A percentile compares a stretch with the other conserved stretches of the same genome.
These are phyloP conservation scores for Aspergillus pseudoglaucus DNA, from an alignment of 2,329 filamentous ascomycete genomes.

Conservation along the genomic window DNA sequence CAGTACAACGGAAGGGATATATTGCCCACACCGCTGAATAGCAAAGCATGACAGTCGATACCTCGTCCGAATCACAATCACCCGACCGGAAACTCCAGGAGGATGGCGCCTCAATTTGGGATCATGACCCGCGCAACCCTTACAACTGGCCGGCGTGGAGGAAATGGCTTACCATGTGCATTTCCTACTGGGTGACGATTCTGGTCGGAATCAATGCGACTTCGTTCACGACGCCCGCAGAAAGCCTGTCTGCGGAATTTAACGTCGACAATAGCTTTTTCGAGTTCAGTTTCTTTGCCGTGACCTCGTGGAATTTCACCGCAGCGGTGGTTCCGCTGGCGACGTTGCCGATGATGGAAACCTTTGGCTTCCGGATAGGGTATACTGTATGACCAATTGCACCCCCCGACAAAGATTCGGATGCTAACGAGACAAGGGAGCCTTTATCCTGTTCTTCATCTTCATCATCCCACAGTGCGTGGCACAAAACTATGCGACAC, in stretches of 20 bases:
- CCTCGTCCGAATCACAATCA: not conserved
- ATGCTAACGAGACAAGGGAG: not conserved
- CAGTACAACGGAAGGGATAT: no score
- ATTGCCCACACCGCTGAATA: not conserved
- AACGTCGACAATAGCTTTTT: conserved; percentile 9
- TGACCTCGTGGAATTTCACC: conserved; percentile 14
- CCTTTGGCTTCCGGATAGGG: conserved; percentile 12
- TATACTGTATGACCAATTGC: conserved; percentile 5
- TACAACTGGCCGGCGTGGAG: conserved; percentile 13
- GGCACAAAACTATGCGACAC: not conserved
- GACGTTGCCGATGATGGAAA: conserved; percentile 15
- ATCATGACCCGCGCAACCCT: conserved; percentile 9
- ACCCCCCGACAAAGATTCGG: not conserved
- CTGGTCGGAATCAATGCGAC: conserved; percentile 15
- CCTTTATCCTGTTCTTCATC: not conserved
- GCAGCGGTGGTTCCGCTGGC: conserved; percentile 13
- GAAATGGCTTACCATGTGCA: conserved; percentile 15
- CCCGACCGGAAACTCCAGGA: not conserved
- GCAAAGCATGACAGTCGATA: not conserved
- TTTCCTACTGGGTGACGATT: conserved; percentile 13
- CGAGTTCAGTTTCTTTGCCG: conserved; percentile 15
- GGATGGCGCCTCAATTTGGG: conserved; percentile 3
- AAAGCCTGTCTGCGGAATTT: conserved; percentile 10
- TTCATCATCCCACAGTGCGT: conserved; percentile 1
- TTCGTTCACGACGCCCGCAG: conserved; percentile 13